Evolutionary conservation across 2,329 filamentous ascomycete species (phyloP).

Genomic region (Xylaria hypoxylon): DNA sequence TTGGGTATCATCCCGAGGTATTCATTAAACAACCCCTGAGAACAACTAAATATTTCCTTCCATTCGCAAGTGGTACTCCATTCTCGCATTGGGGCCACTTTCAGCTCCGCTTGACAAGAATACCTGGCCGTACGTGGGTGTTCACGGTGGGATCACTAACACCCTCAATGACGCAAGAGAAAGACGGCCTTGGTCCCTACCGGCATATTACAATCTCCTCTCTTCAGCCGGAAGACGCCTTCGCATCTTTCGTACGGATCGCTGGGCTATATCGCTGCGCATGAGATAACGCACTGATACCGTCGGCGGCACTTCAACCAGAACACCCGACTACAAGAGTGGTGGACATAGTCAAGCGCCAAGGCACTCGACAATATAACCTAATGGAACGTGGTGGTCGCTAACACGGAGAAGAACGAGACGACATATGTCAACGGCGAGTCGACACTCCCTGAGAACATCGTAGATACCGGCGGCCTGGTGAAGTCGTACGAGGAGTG

Average conservation of each 20-base stretch:
- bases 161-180: slow-evolving; percentile 72
- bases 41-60: slow-evolving; percentile 47
- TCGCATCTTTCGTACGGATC: slow-evolving; percentile 76
- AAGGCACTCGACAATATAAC: slow-evolving; percentile 67
- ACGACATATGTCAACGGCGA: slow-evolving; percentile 64
- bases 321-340: slow-evolving; percentile 68
- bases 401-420: slow-evolving; percentile 7
- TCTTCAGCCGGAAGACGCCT: slow-evolving; percentile 65
- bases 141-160: slow-evolving; percentile 64
- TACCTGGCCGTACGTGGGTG: slow-evolving; percentile 69
- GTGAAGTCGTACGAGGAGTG: slow-evolving; percentile 73
- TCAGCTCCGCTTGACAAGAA: slow-evolving; percentile 70
- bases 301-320: slow-evolving; percentile 73
- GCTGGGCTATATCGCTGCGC: slow-evolving; percentile 74
- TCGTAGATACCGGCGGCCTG: slow-evolving; percentile 76
- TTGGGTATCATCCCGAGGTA: slow-evolving; percentile 66
- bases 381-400: slow-evolving; percentile 54
- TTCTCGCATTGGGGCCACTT: slow-evolving; percentile 52
- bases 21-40: not conserved
- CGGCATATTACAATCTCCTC: slow-evolving; percentile 75
- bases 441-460: slow-evolving; percentile 75
- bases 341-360: slow-evolving; percentile 38
- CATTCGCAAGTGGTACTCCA: slow-evolving; percentile 60
- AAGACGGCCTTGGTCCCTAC: slow-evolving; percentile 78
- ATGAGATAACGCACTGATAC: slow-evolving; percentile 77